A percentile compares a stretch with the other conserved stretches of the same genome.
Conservation (phyloP, 305 asterid species). For the Salvia sclarea region DNA sequence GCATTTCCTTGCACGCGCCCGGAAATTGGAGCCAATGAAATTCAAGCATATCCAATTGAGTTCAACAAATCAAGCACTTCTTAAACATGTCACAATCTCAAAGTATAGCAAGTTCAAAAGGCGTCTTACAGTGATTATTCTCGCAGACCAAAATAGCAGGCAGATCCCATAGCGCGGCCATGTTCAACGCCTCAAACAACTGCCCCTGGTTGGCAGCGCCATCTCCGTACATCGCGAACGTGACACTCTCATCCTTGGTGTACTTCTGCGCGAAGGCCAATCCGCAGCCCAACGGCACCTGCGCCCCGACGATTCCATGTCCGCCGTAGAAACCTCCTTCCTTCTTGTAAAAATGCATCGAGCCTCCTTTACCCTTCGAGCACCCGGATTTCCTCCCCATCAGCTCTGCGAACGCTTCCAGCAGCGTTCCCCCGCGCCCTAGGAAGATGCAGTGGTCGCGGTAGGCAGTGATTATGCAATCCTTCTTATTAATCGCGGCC, state of each 20-base stretch:
- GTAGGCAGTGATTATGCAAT: constrained; percentile 81
- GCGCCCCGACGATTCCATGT: constrained; percentile 92
- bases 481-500: constrained; percentile 75
- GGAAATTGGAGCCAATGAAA: not conserved
- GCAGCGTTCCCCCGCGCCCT: constrained; percentile 78
- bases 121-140: constrained; percentile 81
- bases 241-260: constrained; percentile 68
- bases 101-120: not conserved
- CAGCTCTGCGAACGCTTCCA: constrained; percentile 62
- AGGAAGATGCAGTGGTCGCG: constrained; percentile 76
- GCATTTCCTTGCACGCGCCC: not conserved
- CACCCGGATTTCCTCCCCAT: constrained; percentile 89
- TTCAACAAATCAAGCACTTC: constrained; percentile 6
- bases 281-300: constrained; percentile 81
- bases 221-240: constrained; percentile 80
- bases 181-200: constrained; percentile 87
- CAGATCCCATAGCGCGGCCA: constrained; percentile 92
- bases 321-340: constrained; percentile 86
- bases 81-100: not conserved
- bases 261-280: constrained; percentile 91
- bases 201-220: constrained; percentile 98
- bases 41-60: constrained; percentile 12
- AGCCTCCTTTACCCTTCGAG: constrained; percentile 87
- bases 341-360: constrained; percentile 92
- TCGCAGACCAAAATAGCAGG: constrained; percentile 92